Evolutionary conservation across 495 filamentous ascomycete genomes (phyloP).

Genomic region (Hyaloscypha bicolor): DNA sequence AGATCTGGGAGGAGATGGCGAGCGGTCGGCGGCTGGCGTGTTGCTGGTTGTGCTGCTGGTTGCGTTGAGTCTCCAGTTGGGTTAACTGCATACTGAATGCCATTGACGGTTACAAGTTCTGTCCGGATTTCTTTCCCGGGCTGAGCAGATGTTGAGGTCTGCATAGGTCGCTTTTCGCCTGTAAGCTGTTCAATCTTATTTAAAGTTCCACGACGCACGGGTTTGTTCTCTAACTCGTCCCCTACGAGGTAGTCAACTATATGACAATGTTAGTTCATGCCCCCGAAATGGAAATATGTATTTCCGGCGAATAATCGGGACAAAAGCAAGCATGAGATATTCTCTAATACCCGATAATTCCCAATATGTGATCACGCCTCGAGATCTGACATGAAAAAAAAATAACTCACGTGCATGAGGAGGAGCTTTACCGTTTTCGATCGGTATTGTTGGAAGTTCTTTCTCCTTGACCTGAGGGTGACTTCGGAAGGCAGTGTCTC

Average conservation of each 20-base stretch:
- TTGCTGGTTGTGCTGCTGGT: not conserved
- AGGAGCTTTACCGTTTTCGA: not conserved
- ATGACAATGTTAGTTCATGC: not conserved
- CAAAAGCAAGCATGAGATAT: not conserved
- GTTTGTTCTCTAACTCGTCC: conserved; percentile 20
- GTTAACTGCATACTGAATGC: conserved; percentile 21
- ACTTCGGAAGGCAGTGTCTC: conserved; percentile 23
- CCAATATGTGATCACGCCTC: not conserved
- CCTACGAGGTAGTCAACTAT: not conserved
- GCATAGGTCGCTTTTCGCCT: conserved; percentile 20
- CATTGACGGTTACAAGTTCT: conserved; percentile 24
- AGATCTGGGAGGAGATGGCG: conserved; percentile 45
- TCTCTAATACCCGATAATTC: not conserved
- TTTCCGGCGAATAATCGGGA: not conserved
- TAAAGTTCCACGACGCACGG: conserved; percentile 22
- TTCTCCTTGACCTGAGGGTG: conserved; percentile 27
- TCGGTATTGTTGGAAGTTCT: conserved; percentile 21
- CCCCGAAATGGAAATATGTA: not conserved
- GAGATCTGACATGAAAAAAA: too few species aligned
- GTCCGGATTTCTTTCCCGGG: conserved; percentile 19
- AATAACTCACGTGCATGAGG: not conserved
- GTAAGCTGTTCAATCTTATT: conserved; percentile 33
- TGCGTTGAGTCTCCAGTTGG: not conserved
- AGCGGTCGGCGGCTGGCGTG: conserved; percentile 12
- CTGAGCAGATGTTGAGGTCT: conserved; percentile 5